A percentile compares a stretch with the other conserved stretches of the same genome.
phyloP scores from a whole-genome alignment of 176 grass and related monocot species.

The Bonia amplexicaulis region DNA sequence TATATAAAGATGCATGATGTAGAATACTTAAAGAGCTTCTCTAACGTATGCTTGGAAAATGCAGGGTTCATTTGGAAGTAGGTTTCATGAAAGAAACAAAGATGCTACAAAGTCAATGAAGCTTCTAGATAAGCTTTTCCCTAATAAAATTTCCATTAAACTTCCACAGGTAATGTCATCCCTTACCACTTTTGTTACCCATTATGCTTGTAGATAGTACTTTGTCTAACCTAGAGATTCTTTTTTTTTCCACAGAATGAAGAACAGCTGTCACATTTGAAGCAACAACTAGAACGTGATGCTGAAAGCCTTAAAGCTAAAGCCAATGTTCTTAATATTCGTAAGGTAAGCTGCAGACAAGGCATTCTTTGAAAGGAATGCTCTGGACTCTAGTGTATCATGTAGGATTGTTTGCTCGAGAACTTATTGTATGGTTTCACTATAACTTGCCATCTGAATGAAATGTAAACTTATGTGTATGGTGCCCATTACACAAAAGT shows the following conservation, averaged over 20 bases:
- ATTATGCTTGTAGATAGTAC: background rate
- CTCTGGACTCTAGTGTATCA: background rate
- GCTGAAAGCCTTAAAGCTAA: slow-evolving; percentile 97
- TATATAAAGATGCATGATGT: slow-evolving; percentile 30
- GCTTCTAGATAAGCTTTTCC: slow-evolving; percentile 84
- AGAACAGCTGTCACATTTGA: slow-evolving; percentile 74
- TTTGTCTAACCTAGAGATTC: slow-evolving; percentile 18
- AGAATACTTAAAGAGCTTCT: background rate
- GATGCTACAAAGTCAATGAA: slow-evolving; percentile 83
- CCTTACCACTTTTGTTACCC: slow-evolving; percentile 1
- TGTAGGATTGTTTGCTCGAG: background rate
- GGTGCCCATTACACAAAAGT: background rate
- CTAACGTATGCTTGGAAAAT: background rate
- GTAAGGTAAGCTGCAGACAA: slow-evolving; percentile 47
- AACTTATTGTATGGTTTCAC: background rate
- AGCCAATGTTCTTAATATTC: slow-evolving; percentile 79
- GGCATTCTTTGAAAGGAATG: background rate
- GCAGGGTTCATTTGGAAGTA: slow-evolving; percentile 72
- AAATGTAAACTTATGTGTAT: background rate
- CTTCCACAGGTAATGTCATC: slow-evolving; percentile 68
- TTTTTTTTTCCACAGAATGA: slow-evolving; percentile 55
- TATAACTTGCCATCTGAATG: background rate
- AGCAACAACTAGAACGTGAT: slow-evolving; percentile 94
- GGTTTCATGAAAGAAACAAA: slow-evolving; percentile 84
- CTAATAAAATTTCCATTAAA: slow-evolving; percentile 90